These are phyloP conservation scores for Dichotomopilus funicola DNA, from an alignment of 2,329 filamentous ascomycete genomes.

Conservation along the genomic window DNA sequence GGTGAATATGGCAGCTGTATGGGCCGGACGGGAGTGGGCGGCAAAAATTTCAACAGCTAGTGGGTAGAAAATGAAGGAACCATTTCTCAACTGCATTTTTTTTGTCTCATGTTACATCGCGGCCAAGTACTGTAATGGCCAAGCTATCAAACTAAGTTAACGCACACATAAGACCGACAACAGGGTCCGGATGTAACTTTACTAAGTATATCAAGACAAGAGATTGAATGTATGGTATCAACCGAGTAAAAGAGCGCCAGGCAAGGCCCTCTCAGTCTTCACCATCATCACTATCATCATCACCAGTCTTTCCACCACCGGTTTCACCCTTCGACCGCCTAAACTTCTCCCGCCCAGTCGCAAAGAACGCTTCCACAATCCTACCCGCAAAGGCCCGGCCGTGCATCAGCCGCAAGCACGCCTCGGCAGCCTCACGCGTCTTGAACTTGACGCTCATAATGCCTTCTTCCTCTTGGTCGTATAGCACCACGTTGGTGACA, in stretches of 20 bases:
- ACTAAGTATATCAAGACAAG: too few species aligned
- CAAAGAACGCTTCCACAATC: constrained; percentile 63
- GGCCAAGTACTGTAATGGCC: too few species aligned
- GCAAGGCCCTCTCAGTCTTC: neutral
- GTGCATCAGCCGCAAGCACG: constrained; percentile 69
- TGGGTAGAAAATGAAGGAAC: constrained; percentile 8
- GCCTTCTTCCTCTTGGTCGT: constrained; percentile 77
- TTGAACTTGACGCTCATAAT: constrained; percentile 80
- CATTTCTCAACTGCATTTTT: neutral
- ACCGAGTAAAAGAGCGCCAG: too few species aligned
- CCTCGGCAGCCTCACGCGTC: constrained; percentile 61
- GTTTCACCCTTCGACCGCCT: constrained; percentile 58
- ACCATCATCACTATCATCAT: constrained; percentile 8
- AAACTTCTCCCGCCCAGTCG: constrained; percentile 66
- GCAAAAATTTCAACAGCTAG: constrained; percentile 21
- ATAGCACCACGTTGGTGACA: constrained; percentile 87
- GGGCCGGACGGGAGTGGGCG: neutral
- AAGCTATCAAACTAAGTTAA: too few species aligned
- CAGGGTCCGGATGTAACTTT: too few species aligned
- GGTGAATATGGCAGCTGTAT: neutral
- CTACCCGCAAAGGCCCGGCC: constrained; percentile 73
- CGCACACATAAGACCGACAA: too few species aligned
- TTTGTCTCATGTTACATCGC: neutral
- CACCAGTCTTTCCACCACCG: constrained; percentile 29
- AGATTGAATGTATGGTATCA: too few species aligned